A percentile compares a stretch with the other conserved stretches of the same genome.
Evolutionary conservation across 768 basidiomycete species (phyloP).

Genomic region (Collybia sp.): DNA sequence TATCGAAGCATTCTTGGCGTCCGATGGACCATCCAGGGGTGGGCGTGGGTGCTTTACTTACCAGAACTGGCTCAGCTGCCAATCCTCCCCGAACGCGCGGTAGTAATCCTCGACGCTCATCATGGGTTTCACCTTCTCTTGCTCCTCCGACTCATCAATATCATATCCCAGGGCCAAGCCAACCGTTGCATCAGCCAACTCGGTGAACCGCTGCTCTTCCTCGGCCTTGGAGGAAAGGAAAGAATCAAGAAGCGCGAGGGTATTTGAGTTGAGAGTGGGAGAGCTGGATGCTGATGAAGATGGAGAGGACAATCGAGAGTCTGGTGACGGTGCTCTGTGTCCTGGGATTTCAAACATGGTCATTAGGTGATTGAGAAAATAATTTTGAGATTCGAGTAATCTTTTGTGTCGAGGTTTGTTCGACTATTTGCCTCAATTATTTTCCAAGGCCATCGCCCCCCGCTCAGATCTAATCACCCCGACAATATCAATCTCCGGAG

Average conservation of each 20-base stretch:
- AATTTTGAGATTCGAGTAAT: too few relatives aligned
- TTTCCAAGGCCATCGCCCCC: too few relatives aligned
- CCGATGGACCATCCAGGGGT: too few relatives aligned
- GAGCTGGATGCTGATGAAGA: slow-evolving; percentile 27
- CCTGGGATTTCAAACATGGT: too few relatives aligned
- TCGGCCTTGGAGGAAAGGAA: slow-evolving; percentile 36
- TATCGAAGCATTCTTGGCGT: too few relatives aligned
- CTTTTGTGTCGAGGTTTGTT: too few relatives aligned
- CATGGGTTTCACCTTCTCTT: slow-evolving; percentile 25
- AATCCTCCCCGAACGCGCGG: slow-evolving; percentile 40
- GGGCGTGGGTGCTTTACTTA: slow-evolving; percentile 18
- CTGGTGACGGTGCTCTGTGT: slow-evolving; percentile 4
- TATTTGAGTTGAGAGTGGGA: slow-evolving; percentile 28
- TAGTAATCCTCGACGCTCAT: slow-evolving; percentile 40
- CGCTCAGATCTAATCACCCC: too few relatives aligned
- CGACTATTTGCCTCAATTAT: too few relatives aligned
- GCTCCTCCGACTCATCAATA: slow-evolving; percentile 16
- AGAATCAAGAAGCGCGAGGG: slow-evolving; percentile 34
- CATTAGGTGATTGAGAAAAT: too few relatives aligned
- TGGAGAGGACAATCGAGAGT: slow-evolving; percentile 17
- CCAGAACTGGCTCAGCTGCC: slow-evolving; percentile 50
- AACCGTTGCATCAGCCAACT: slow-evolving; percentile 30
- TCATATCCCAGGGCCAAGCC: slow-evolving; percentile 28
- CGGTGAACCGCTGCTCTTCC: slow-evolving; percentile 36
- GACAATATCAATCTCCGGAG: not conserved